Percentiles rank a stretch among this genome's conserved stretches.
Conservation (phyloP, 495 filamentous ascomycete species). For the Mycothermus thermophilus region DNA sequence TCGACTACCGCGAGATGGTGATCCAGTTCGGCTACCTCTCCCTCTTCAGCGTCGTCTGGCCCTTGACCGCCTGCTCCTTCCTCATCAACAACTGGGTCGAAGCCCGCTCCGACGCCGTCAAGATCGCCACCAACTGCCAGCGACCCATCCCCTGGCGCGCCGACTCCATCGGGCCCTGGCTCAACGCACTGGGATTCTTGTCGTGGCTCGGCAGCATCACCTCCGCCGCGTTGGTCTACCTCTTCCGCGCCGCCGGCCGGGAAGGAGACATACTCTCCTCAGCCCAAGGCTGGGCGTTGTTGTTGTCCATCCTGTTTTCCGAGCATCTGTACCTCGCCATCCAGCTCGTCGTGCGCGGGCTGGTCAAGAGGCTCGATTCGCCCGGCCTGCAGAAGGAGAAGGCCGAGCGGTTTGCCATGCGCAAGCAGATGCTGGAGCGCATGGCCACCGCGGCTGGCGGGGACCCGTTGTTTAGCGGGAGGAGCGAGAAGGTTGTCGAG, state of each 20-base stretch:
- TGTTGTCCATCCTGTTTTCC: constrained; percentile 71
- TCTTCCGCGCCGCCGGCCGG: constrained; percentile 75
- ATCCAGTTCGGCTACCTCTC: constrained; percentile 88
- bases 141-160: constrained; percentile 75
- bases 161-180: constrained; percentile 92
- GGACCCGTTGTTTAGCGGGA: constrained; percentile 22
- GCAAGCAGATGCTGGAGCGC: constrained; percentile 45
- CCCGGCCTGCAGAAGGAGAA: constrained; percentile 66
- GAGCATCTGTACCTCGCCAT: constrained; percentile 75
- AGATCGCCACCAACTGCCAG: constrained; percentile 83
- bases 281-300: constrained; percentile 58
- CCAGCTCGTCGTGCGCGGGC: constrained; percentile 52
- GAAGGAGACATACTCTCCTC: no score
- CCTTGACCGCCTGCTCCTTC: constrained; percentile 76
- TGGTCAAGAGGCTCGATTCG: constrained; percentile 67
- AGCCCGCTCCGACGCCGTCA: constrained; percentile 81
- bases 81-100: constrained; percentile 95
- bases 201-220: constrained; percentile 86
- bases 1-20: constrained; percentile 87
- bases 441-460: constrained; percentile 18
- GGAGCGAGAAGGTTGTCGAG: constrained; percentile 39
- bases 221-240: constrained; percentile 69
- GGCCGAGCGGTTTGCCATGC: constrained; percentile 62
- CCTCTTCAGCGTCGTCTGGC: constrained; percentile 88
- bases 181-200: constrained; percentile 72